phyloP scores from a whole-genome alignment of 208 protist genomes.

The Acanthamoeba sp. region DNA sequence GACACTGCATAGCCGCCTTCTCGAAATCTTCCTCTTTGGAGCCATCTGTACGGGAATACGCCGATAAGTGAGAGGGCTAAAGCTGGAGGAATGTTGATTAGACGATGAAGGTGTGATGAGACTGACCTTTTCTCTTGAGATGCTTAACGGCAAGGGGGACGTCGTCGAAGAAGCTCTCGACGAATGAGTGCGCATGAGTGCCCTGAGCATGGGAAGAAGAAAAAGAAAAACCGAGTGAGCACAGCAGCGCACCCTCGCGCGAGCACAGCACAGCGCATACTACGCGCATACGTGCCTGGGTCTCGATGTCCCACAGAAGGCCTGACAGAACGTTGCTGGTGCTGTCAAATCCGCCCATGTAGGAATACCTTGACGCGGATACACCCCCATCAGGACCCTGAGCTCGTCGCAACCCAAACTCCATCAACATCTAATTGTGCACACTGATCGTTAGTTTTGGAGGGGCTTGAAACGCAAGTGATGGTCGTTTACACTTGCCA shows the following conservation, averaged over 20 bases:
- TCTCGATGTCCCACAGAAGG: constrained; percentile 82
- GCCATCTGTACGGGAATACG: too few relatives aligned
- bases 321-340: constrained; percentile 93
- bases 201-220: background rate
- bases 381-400: constrained; percentile 94
- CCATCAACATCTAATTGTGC: constrained; percentile 69
- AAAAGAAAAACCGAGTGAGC: too few relatives aligned
- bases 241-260: too few relatives aligned
- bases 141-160: background rate
- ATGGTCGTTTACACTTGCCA: background rate
- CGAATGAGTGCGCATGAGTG: constrained; percentile 60
- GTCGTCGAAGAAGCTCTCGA: constrained; percentile 54
- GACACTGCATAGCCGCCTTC: constrained; percentile 9
- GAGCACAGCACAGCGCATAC: too few relatives aligned
- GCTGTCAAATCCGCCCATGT: constrained; percentile 93
- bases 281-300: background rate
- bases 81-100: too few relatives aligned
- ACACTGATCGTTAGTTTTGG: too few relatives aligned
- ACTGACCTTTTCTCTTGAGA: constrained; percentile 33
- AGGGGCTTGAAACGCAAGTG: too few relatives aligned
- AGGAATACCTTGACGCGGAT: constrained; percentile 91
- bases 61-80: too few relatives aligned
- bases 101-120: too few relatives aligned
- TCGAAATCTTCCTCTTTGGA: constrained; percentile 50
- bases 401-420: constrained; percentile 95